Evolutionary conservation across 768 basidiomycete genomes (phyloP).

Genomic region (Pisolithus sp.): DNA sequence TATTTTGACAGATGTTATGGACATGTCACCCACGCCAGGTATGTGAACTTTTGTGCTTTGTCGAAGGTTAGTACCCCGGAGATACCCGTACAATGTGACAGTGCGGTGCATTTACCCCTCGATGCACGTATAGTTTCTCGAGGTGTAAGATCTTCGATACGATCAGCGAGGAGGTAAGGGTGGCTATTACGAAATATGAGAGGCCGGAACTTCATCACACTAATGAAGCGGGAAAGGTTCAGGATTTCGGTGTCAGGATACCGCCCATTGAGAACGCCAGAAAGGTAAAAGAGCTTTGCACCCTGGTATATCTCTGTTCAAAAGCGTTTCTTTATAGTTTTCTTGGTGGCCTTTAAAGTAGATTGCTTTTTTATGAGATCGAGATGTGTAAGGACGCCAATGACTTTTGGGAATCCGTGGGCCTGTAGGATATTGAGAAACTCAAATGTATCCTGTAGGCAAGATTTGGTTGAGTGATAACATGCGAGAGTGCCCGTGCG

Average conservation of each 20-base stretch:
- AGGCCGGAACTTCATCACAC: conserved; percentile 98
- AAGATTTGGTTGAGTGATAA: background rate
- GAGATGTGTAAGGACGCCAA: conserved; percentile 91
- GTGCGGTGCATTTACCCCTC: conserved; percentile 85
- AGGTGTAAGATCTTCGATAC: conserved; percentile 90
- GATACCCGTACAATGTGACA: conserved; percentile 90
- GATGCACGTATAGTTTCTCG: conserved; percentile 72
- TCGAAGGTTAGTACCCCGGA: conserved; percentile 83
- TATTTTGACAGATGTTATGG: conserved; percentile 62
- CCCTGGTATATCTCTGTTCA: conserved; percentile 99
- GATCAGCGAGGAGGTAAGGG: conserved; percentile 91
- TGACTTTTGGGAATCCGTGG: conserved; percentile 98
- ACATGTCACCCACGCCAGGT: conserved; percentile 89
- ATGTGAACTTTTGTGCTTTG: conserved; percentile 80
- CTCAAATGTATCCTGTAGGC: conserved; percentile 88
- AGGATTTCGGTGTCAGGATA: conserved; percentile 96
- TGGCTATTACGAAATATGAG: conserved; percentile 93
- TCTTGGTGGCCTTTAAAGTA: conserved; percentile 84
- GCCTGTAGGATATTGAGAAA: conserved; percentile 95
- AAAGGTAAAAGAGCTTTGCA: conserved; percentile 96
- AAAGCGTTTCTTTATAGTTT: conserved; percentile 93
- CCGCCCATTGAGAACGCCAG: conserved; percentile 93
- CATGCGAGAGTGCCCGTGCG: conserved; percentile 12
- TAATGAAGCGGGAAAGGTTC: conserved; percentile 93
- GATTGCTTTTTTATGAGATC: conserved; percentile 93